Percentiles rank a stretch among this genome's conserved stretches.
Conservation (phyloP, 2,329 filamentous ascomycete species). For the Clathrospora elynae region DNA sequence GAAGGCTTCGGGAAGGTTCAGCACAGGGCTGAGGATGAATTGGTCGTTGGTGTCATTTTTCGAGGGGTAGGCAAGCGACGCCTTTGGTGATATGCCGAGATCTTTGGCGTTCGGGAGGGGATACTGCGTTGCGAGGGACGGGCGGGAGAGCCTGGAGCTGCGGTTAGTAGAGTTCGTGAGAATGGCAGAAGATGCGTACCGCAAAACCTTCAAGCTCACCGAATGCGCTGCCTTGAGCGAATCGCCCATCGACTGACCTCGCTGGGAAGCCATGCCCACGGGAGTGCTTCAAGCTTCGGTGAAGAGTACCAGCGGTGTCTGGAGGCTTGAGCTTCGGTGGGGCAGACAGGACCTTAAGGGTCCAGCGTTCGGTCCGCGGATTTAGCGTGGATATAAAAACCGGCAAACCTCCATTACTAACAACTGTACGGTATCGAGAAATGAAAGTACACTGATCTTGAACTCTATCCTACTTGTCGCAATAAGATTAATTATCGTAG, state of each 20-base stretch:
- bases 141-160: conserved; percentile 72
- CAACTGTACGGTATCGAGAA: conserved; percentile 1
- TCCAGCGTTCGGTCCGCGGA: conserved; percentile 9
- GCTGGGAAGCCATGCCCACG: conserved; percentile 46
- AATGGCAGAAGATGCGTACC: conserved; percentile 64
- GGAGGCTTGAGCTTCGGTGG: conserved; percentile 18
- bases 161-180: conserved; percentile 1
- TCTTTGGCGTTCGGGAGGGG: conserved; percentile 62
- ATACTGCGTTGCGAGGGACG: conserved; percentile 74
- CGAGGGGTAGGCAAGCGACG: conserved; percentile 71
- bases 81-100: conserved; percentile 61
- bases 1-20: conserved; percentile 89
- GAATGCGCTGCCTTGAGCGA: conserved; percentile 67
- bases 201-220: conserved; percentile 79
- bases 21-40: conserved; percentile 64
- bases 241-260: conserved; percentile 47
- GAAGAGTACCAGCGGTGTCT: conserved; percentile 13
- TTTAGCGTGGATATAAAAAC: conserved; percentile 12
- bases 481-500: too few relatives aligned
- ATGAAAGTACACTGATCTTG: too few relatives aligned
- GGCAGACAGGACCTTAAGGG: conserved; percentile 8
- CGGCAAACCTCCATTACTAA: conserved; percentile 1
- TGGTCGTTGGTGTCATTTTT: conserved; percentile 53
- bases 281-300: conserved; percentile 10
- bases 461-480: too few relatives aligned